These are phyloP conservation scores for Pseudogymnoascus sp. DNA, from an alignment of 2,329 filamentous ascomycete species.

Conservation along the genomic window DNA sequence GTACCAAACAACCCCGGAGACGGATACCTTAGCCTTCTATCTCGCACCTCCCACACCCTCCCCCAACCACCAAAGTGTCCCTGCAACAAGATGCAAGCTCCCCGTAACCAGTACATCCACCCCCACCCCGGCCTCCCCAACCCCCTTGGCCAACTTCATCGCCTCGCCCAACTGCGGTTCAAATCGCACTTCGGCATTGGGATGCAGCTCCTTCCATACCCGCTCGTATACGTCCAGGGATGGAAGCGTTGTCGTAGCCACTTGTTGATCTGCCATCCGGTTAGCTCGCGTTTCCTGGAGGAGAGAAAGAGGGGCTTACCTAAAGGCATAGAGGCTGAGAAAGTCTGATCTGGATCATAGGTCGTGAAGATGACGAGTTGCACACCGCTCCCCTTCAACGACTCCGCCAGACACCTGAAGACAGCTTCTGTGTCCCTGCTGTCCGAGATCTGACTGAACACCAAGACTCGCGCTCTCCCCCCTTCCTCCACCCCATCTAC, in stretches of 20 bases:
- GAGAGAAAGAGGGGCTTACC: neutral
- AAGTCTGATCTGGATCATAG: conserved; percentile 7
- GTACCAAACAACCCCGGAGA: neutral
- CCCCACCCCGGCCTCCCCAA: conserved; percentile 17
- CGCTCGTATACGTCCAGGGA: conserved; percentile 13
- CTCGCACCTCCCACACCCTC: neutral
- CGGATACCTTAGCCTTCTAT: neutral
- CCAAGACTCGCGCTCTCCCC: neutral
- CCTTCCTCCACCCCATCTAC: conserved; percentile 34
- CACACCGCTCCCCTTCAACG: neutral
- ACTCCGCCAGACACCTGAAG: neutral
- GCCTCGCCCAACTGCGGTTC: conserved; percentile 47
- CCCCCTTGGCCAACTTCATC: conserved; percentile 32
- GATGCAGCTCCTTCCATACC: conserved; percentile 16
- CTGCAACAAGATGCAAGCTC: conserved; percentile 53
- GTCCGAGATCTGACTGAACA: neutral
- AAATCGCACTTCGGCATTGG: conserved; percentile 25
- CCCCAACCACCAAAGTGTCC: conserved; percentile 23
- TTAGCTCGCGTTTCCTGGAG: neutral
- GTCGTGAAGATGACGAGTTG: conserved; percentile 6
- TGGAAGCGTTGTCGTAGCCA: conserved; percentile 12
- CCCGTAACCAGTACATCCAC: conserved; percentile 44
- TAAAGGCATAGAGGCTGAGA: neutral
- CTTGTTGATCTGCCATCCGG: neutral
- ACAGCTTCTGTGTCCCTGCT: neutral